Conservation (phyloP, 2,329 filamentous ascomycete genomes). For the Exophiala bonariae region DNA sequence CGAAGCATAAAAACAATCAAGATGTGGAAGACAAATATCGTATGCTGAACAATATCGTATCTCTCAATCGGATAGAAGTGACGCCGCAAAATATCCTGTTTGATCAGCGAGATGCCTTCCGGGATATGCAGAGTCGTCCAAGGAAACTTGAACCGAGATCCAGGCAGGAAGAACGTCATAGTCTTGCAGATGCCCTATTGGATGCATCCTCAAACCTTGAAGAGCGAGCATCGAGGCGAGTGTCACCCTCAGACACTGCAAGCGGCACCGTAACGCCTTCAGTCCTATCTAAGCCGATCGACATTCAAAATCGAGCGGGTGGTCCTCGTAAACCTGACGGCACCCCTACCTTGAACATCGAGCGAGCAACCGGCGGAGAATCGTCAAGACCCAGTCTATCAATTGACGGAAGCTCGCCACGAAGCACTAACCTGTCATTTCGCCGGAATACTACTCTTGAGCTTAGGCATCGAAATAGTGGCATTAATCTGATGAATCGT, state of each 20-base stretch:
- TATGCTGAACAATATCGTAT: conserved; percentile 64
- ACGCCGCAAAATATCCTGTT: conserved; percentile 90
- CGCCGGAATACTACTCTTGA: conserved; percentile 21
- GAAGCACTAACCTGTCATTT: conserved; percentile 23
- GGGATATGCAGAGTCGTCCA: conserved; percentile 32
- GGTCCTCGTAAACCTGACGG: not conserved
- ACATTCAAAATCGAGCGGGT: conserved; percentile 14
- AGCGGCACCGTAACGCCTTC: conserved; percentile 17
- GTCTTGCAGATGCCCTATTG: conserved; percentile 84
- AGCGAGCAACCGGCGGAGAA: conserved; percentile 12
- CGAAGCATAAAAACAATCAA: conserved; percentile 66
- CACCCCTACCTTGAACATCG: conserved; percentile 15
- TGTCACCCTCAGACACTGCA: conserved; percentile 12
- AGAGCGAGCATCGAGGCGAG: conserved; percentile 39
- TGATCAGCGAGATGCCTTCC: conserved; percentile 59
- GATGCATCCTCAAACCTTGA: conserved; percentile 91
- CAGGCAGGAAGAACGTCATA: conserved; percentile 58
- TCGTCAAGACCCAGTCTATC: conserved; percentile 15
- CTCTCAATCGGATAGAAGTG: conserved; percentile 72
- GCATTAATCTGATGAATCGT: conserved; percentile 61
- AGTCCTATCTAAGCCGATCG: conserved; percentile 14
- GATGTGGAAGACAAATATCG: conserved; percentile 38
- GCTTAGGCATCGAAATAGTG: conserved; percentile 53
- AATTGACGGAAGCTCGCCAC: conserved; percentile 7
- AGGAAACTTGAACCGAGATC: conserved; percentile 27